A percentile compares a stretch with the other conserved stretches of the same genome.
phyloP scores from a whole-genome alignment of 305 asterid genomes.

The Solanum chacoense region DNA sequence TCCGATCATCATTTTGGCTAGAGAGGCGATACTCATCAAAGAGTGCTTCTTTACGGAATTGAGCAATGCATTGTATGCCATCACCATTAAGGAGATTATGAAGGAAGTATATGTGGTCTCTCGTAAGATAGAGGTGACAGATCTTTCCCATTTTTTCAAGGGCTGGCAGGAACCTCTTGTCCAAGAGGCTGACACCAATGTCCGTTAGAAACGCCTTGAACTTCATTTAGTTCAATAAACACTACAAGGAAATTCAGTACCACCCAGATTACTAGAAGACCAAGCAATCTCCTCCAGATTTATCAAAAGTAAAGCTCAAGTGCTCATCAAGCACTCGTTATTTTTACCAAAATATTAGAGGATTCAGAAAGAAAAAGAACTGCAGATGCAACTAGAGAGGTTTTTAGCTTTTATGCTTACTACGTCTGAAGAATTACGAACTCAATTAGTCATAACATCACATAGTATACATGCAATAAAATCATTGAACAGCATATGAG shows the following conservation, averaged over 20 bases:
- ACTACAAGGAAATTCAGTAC: background rate
- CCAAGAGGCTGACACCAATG: slow-evolving; percentile 63
- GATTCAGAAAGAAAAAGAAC: background rate
- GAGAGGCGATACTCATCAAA: slow-evolving; percentile 75
- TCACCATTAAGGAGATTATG: slow-evolving; percentile 83
- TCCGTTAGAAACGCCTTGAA: slow-evolving; percentile 77
- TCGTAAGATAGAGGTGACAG: slow-evolving; percentile 66
- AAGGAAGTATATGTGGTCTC: slow-evolving; percentile 72
- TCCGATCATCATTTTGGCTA: slow-evolving; percentile 58
- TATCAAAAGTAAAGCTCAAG: background rate
- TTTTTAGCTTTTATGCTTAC: background rate
- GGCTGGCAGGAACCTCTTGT: slow-evolving; percentile 71
- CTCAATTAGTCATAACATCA: background rate
- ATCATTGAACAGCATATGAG: background rate
- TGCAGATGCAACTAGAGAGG: background rate
- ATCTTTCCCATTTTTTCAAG: slow-evolving; percentile 70
- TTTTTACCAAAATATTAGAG: background rate
- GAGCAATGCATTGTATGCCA: slow-evolving; percentile 79
- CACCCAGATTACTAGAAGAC: background rate
- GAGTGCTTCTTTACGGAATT: slow-evolving; percentile 49
- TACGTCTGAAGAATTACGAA: background rate
- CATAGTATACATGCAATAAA: background rate
- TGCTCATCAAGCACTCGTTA: background rate
- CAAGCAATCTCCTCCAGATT: background rate
- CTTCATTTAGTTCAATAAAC: slow-evolving; percentile 32